Percentiles rank a stretch among this genome's conserved stretches.
Evolutionary conservation across 345 rosid species (phyloP).

Genomic region (Xanthoceras sorbifolium): DNA sequence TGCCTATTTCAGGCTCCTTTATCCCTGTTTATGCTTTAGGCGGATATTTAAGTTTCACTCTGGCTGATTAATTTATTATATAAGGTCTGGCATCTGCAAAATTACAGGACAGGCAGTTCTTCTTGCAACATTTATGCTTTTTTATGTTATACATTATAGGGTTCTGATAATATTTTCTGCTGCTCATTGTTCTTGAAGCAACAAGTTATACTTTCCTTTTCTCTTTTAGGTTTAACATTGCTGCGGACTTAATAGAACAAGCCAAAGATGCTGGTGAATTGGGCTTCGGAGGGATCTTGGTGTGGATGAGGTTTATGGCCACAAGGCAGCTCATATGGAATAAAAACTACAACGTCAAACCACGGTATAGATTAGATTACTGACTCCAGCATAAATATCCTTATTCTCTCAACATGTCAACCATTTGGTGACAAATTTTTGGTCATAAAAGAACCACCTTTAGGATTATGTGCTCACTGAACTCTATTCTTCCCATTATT

Average conservation of each 20-base stretch:
- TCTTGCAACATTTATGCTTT: constrained; percentile 3
- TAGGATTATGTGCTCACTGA: not conserved
- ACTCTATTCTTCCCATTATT: not conserved
- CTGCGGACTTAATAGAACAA: constrained; percentile 80
- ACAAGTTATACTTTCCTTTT: constrained; percentile 11
- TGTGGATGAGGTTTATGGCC: constrained; percentile 99
- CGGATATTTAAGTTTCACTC: constrained; percentile 20
- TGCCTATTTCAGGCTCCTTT: not conserved
- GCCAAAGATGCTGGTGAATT: constrained; percentile 75
- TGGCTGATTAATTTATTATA: constrained; percentile 5
- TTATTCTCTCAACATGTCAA: not conserved
- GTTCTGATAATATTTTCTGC: constrained; percentile 10
- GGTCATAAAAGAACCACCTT: no score
- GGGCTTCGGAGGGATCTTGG: constrained; percentile 90
- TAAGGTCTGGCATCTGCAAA: not conserved
- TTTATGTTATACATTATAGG: not conserved
- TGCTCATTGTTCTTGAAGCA: constrained; percentile 3
- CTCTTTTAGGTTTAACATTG: constrained; percentile 81
- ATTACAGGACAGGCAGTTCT: not conserved
- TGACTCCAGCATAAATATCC: constrained; percentile 1
- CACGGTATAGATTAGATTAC: constrained; percentile 59
- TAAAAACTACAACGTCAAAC: constrained; percentile 98
- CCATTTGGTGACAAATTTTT: not conserved
- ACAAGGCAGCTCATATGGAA: constrained; percentile 99
- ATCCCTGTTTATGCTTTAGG: constrained; percentile 14